Conservation (phyloP, 225 moss, liverwort and hornwort genomes). For the Lunularia cruciata region DNA sequence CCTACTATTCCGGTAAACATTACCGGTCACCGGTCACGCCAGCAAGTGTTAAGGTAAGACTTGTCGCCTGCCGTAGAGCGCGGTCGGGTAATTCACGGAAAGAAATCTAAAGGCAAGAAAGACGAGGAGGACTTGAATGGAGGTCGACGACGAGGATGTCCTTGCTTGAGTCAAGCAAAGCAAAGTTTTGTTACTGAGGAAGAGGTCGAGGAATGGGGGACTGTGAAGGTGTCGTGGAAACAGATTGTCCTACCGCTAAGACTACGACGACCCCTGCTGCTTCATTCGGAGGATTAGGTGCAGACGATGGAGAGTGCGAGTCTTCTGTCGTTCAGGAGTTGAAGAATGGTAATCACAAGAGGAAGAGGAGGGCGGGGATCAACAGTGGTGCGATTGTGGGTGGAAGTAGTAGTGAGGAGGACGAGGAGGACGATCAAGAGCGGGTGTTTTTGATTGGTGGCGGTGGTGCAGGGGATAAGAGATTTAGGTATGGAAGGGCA, state of each 20-base stretch:
- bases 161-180: too few relatives aligned
- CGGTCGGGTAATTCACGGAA: background rate
- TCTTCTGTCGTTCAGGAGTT: background rate
- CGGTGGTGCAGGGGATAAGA: background rate
- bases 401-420: too few relatives aligned
- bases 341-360: background rate
- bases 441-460: background rate
- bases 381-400: too few relatives aligned
- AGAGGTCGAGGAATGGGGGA: too few relatives aligned
- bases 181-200: too few relatives aligned
- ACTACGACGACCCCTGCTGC: background rate
- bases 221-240: background rate
- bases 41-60: too few relatives aligned
- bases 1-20: too few relatives aligned
- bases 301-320: background rate
- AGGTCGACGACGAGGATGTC: too few relatives aligned
- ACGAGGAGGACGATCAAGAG: background rate
- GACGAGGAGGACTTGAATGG: too few relatives aligned
- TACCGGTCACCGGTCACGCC: too few relatives aligned
- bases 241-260: background rate
- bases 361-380: too few relatives aligned
- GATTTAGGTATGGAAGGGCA: background rate
- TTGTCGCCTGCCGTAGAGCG: too few relatives aligned
- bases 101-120: background rate
- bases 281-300: background rate